phyloP scores from a whole-genome alignment of 2,329 filamentous ascomycete genomes.

The Hypoxylon sp. region DNA sequence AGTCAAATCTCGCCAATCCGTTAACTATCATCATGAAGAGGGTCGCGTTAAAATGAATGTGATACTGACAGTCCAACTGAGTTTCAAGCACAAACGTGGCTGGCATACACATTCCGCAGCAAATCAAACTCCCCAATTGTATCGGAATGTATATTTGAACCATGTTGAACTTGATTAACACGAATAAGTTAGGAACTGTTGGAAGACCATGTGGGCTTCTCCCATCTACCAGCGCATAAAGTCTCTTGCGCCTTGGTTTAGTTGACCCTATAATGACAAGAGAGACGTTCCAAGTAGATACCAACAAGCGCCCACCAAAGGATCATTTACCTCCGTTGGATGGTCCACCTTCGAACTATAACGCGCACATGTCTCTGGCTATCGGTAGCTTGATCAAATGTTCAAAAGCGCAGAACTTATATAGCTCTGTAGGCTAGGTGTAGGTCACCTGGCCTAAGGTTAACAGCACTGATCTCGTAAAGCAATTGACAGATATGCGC shows the following conservation, averaged over 20 bases:
- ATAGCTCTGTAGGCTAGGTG: no score
- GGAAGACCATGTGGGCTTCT: background rate
- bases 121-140: conserved; percentile 1
- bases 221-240: background rate
- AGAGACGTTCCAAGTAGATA: background rate
- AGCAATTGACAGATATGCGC: background rate
- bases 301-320: background rate
- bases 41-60: conserved; percentile 2
- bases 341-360: background rate
- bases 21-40: conserved; percentile 2
- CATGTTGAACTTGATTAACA: conserved; percentile 2
- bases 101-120: background rate
- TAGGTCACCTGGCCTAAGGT: background rate
- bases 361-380: background rate
- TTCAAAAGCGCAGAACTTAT: background rate
- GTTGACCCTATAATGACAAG: background rate
- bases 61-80: background rate
- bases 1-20: conserved; percentile 5
- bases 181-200: background rate
- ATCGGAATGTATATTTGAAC: conserved; percentile 4
- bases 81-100: conserved; percentile 13
- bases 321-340: background rate
- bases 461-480: background rate
- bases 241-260: background rate
- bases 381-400: background rate